These are phyloP conservation scores for Phlegmacium glaucopus DNA, from an alignment of 768 basidiomycete genomes.

Conservation along the genomic window DNA sequence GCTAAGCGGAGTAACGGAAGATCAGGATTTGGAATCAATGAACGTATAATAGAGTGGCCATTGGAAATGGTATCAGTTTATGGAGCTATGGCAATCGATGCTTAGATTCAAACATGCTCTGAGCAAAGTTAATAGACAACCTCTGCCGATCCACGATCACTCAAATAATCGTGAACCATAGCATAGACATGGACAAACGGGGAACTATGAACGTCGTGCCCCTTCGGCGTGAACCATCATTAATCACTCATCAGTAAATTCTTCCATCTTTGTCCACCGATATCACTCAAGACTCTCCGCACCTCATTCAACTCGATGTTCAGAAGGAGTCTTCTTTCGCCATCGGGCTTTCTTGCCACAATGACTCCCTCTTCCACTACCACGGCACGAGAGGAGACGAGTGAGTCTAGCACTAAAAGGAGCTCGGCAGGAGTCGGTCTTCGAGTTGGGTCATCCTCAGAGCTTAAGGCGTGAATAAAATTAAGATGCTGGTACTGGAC, in stretches of 20 bases:
- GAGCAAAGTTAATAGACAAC: too few species aligned
- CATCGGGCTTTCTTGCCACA: conserved; percentile 50
- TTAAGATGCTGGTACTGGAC: conserved; percentile 73
- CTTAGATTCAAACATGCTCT: too few species aligned
- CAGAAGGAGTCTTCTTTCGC: conserved; percentile 72
- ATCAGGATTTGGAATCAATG: too few species aligned
- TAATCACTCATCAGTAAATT: conserved; percentile 37
- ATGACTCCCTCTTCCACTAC: conserved; percentile 63
- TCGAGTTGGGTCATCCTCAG: conserved; percentile 52
- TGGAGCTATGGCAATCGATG: too few species aligned
- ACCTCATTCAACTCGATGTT: conserved; percentile 84
- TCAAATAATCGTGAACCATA: too few species aligned
- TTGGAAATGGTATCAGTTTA: too few species aligned
- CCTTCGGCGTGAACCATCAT: background rate
- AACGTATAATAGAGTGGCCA: too few species aligned
- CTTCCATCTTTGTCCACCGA: conserved; percentile 70
- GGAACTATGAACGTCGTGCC: too few species aligned
- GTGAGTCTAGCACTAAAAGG: conserved; percentile 63
- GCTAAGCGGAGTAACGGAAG: too few species aligned
- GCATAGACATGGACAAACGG: too few species aligned
- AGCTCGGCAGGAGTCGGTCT: conserved; percentile 66
- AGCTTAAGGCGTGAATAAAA: conserved; percentile 62
- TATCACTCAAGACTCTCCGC: conserved; percentile 79
- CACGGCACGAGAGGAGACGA: conserved; percentile 75
- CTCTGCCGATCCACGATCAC: too few species aligned